Conservation (phyloP, 2,329 filamentous ascomycete species). For the Clonostachys rhizophaga region DNA sequence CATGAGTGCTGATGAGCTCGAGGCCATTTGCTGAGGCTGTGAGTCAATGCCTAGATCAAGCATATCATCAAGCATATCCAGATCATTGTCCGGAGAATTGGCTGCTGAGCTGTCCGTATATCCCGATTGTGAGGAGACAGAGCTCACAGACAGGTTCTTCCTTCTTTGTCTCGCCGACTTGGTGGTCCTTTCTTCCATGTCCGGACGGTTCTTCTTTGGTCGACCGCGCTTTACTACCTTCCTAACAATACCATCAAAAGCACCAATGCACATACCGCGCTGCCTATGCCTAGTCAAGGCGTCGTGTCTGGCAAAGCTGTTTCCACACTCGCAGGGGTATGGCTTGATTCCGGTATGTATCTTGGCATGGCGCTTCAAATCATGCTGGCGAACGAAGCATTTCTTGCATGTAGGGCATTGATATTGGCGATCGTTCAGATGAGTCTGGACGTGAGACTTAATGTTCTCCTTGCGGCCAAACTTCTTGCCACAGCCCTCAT, state of each 20-base stretch:
- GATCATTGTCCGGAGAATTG: constrained; percentile 43
- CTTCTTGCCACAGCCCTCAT: constrained; percentile 74
- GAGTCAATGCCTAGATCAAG: constrained; percentile 28
- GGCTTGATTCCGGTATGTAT: constrained; percentile 96
- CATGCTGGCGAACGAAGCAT: constrained; percentile 94
- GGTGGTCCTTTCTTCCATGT: constrained; percentile 13
- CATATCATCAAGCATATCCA: constrained; percentile 30
- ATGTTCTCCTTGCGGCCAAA: constrained; percentile 99
- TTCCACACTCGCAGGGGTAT: constrained; percentile 90
- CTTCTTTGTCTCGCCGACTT: constrained; percentile 42
- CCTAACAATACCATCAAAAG: constrained; percentile 72
- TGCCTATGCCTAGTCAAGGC: constrained; percentile 92
- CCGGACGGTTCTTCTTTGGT: constrained; percentile 44
- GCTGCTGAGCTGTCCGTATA: constrained; percentile 52
- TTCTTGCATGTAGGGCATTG: constrained; percentile 91
- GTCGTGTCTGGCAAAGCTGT: constrained; percentile 92
- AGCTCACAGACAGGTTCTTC: constrained; percentile 47
- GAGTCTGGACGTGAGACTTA: constrained; percentile 96
- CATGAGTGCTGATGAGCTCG: constrained; percentile 41
- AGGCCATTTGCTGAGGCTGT: neutral
- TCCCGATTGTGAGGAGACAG: constrained; percentile 48
- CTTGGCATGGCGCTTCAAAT: constrained; percentile 94
- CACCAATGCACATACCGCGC: constrained; percentile 93
- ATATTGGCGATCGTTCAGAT: constrained; percentile 93
- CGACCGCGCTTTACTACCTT: constrained; percentile 60